Evolutionary conservation across 306 rosid species (phyloP).

Genomic region (Betula pendula): DNA sequence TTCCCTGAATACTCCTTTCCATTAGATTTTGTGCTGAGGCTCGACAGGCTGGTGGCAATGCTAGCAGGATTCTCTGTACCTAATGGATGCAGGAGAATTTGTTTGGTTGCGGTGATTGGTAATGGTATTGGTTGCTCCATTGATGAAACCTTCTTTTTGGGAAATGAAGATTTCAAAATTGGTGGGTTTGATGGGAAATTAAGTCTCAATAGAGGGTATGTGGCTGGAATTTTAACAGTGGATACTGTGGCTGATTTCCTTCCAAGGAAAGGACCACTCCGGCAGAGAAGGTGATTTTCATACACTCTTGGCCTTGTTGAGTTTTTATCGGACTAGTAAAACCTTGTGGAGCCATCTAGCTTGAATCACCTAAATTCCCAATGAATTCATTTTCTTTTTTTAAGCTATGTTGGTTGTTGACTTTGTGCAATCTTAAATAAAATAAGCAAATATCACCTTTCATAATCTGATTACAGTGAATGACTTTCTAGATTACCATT

Average conservation of each 20-base stretch:
- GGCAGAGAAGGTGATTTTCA: conserved; percentile 72
- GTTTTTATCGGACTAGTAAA: background rate
- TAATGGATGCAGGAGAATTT: conserved; percentile 73
- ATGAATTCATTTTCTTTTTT: background rate
- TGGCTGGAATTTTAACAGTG: conserved; percentile 86
- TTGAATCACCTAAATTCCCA: background rate
- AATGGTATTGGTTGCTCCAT: conserved; percentile 64
- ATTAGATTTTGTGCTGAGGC: conserved; percentile 75
- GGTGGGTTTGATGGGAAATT: conserved; percentile 74
- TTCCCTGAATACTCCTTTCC: conserved; percentile 90
- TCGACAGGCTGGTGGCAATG: conserved; percentile 89
- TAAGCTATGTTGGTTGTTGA: background rate
- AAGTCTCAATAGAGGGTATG: conserved; percentile 83
- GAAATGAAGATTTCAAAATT: conserved; percentile 65
- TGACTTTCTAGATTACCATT: background rate
- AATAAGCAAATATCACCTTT: background rate
- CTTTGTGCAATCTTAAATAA: background rate
- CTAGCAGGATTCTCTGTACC: conserved; percentile 80
- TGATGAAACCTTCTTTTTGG: conserved; percentile 58
- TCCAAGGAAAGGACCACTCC: conserved; percentile 77
- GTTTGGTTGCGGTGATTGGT: conserved; percentile 85
- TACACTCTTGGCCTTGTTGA: conserved; percentile 13
- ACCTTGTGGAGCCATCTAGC: background rate
- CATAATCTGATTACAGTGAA: background rate
- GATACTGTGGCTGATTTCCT: conserved; percentile 97